Evolutionary conservation across 176 grass and related monocot species (phyloP), one percentile per base, ranked within the genome.

Genomic region (Pontederia crassipes): DNA sequence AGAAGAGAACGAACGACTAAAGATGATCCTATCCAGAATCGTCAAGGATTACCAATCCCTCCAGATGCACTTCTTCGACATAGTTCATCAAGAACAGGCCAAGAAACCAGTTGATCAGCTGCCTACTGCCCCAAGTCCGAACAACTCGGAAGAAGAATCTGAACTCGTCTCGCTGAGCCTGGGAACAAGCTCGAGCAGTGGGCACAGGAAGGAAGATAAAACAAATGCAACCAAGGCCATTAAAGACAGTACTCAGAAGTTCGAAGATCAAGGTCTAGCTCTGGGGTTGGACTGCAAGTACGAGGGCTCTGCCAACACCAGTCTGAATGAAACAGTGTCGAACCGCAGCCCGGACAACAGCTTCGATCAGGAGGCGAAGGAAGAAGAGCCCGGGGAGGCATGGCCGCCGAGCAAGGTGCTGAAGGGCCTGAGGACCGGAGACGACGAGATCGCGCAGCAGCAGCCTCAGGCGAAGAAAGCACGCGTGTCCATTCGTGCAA

Each of bases 1-100:
- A 72, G 76, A 90, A 85, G 86, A 96, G 73, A 96, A 96, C 28
- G 59, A 90, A 72, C 84, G 65, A 82, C 64, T 96, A 52, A 96
- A 85, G 68, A 78, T 17, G 48, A 62, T 70, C 10, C 28, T 96
- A 61, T 77, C 86, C 17, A 61, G 47, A 8, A 68, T 90, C 40
- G 70, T 46, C 10, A 75, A 85, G 11, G 83, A 85, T 24, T 87
- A 96, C 72, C 72, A 62, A 2, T 96, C 83, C 49, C 91, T 95
- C 18, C 80, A 81, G 8, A 69, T 49, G 59, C 72, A 90, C 17
- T 84, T 81, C 72, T 65, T 74, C 11, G 78, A 78, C 2, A 59
- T 85, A 59, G 24, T 75, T 66, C 74, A 85, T 14, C 69, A 85
- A 75, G 66, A 60, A 6, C 64, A 55, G 32, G 50, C 18, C 13